Evolutionary conservation across 1,284 basidiomycete species (phyloP), one percentile per base, ranked within the genome.

Genomic region (Exobasidium cylindrosporum): DNA sequence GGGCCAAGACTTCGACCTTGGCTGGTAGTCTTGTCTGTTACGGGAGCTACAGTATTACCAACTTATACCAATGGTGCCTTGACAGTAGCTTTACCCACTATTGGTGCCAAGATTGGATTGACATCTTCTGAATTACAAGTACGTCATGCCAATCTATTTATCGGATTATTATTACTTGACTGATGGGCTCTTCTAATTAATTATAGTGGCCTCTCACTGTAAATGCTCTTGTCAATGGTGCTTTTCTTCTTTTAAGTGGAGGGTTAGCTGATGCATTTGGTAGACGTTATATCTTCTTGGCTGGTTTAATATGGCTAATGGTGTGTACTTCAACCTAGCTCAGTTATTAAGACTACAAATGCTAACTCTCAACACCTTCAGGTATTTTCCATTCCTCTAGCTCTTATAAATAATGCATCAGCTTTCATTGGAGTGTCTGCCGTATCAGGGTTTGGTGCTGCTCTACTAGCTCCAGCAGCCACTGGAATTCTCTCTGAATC

Each of bases 171-270:
- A n/a, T n/a, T n/a, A n/a, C n/a, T n/a, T n/a, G n/a, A n/a, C n/a
- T n/a, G n/a, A n/a, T n/a, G n/a, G n/a, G n/a, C n/a, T n/a, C n/a
- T n/a, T n/a, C n/a, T n/a, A n/a, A n/a, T n/a, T n/a, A n/a, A n/a
- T n/a, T n/a, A 40, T 86, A 89, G 66, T 91, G 89, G 89, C 81
- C 89, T 1, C 76, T 86, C 7, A 84, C 84, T 4, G 84, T 86
- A 1, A 86, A 85, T 71, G 77, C 84, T 0, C 78, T 86, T 35
- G 82, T 82, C 63, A 83, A 83, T 2, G 89, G 88, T 17, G 90
- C 89, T 64, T 83, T 61, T 72, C 79, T 58, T 72, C 81, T 73
- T 74, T 73, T 81, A n/a, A 62, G 78, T 17, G 83, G 83, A 2
- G 77, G 81, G 1, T 62, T 83, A 54, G 82, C 82, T 1, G 83